A percentile compares a stretch with the other conserved stretches of the same genome.
Evolutionary conservation across 345 rosid species (phyloP).

Genomic region (Raphanus sativus): DNA sequence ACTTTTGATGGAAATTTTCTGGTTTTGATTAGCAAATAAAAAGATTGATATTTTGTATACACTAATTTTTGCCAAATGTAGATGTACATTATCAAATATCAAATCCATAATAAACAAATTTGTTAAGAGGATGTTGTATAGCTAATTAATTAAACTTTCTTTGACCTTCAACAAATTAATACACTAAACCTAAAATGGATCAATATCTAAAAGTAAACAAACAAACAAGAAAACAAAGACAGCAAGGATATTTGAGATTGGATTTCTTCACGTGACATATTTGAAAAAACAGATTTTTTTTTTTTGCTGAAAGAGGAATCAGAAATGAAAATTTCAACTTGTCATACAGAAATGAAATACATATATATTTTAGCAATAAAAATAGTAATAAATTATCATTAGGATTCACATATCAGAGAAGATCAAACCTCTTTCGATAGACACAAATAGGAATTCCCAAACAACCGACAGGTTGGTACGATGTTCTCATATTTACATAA

Average conservation of each 20-base stretch:
- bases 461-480: conserved; percentile 38
- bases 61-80: neutral
- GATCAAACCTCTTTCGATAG: conserved; percentile 33
- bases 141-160: no score
- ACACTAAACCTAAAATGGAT: neutral
- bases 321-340: neutral
- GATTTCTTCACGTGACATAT: conserved; percentile 9
- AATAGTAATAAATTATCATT: neutral
- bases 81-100: neutral
- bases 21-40: neutral
- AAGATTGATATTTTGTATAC: neutral
- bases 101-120: neutral
- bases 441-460: conserved; percentile 35
- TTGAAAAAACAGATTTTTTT: neutral
- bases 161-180: neutral
- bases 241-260: neutral
- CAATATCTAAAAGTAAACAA: neutral
- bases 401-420: conserved; percentile 15
- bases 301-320: neutral
- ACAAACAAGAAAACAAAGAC: neutral
- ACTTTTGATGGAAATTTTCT: neutral
- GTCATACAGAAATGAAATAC: neutral
- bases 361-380: neutral
- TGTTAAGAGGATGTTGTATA: neutral
- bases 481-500: conserved; percentile 18